phyloP scores from a whole-genome alignment of 768 basidiomycete species.

The Lactarius psammicola region DNA sequence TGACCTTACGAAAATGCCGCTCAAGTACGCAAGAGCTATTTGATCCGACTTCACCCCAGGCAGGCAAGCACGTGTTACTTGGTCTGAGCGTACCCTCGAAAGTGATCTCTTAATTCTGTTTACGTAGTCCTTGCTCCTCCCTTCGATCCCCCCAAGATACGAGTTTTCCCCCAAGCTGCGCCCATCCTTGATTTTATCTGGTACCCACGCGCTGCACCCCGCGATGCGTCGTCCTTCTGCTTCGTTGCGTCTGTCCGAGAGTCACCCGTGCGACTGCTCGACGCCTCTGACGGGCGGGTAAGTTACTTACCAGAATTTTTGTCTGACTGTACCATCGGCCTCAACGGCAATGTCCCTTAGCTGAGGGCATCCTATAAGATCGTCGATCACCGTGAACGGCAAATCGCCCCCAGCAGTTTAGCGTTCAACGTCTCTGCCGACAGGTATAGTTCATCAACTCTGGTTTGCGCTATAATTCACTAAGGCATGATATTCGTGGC shows the following conservation, averaged over 20 bases:
- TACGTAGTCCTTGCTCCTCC: neutral
- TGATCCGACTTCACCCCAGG: slow-evolving; percentile 8
- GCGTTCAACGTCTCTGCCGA: slow-evolving; percentile 69
- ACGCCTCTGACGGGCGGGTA: slow-evolving; percentile 76
- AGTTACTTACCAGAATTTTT: slow-evolving; percentile 29
- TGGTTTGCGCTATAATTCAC: neutral
- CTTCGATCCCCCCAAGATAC: slow-evolving; percentile 14
- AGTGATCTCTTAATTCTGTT: neutral
- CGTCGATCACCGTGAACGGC: slow-evolving; percentile 90
- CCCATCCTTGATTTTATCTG: slow-evolving; percentile 79
- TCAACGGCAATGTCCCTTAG: slow-evolving; percentile 40
- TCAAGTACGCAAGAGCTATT: slow-evolving; percentile 13
- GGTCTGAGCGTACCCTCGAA: neutral
- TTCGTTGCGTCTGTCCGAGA: slow-evolving; percentile 84
- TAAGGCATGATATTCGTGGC: neutral
- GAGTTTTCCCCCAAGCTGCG: slow-evolving; percentile 50
- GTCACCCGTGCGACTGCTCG: slow-evolving; percentile 79
- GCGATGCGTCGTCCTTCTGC: slow-evolving; percentile 67
- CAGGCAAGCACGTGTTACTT: slow-evolving; percentile 12
- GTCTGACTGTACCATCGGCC: neutral
- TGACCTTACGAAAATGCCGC: neutral
- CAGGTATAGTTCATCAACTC: slow-evolving; percentile 46
- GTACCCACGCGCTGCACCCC: slow-evolving; percentile 73
- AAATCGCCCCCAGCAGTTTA: slow-evolving; percentile 82
- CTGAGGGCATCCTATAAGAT: slow-evolving; percentile 89